phyloP scores from a whole-genome alignment of 225 moss, liverwort and hornwort genomes.

The Straminergon stramineum region DNA sequence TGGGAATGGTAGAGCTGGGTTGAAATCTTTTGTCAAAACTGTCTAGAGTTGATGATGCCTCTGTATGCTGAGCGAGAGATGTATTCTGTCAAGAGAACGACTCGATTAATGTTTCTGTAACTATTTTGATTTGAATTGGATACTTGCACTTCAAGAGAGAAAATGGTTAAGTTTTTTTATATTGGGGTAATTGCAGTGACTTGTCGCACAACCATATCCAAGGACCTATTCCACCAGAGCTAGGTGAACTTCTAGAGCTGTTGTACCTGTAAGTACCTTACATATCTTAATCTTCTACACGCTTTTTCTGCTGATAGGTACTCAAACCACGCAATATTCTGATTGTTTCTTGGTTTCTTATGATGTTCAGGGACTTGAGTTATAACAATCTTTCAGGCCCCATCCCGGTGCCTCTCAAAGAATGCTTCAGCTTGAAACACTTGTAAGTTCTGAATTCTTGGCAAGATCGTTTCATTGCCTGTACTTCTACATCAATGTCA shows the following conservation, averaged over 20 bases:
- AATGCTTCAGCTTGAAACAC: slow-evolving; percentile 58
- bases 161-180: neutral
- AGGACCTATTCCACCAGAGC: slow-evolving; percentile 60
- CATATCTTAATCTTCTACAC: neutral
- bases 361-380: slow-evolving; percentile 43
- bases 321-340: neutral
- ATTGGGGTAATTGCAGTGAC: slow-evolving; percentile 27
- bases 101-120: neutral
- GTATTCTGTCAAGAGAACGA: neutral
- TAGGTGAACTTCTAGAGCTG: slow-evolving; percentile 72
- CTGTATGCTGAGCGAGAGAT: neutral
- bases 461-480: neutral
- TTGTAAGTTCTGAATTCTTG: slow-evolving; percentile 12
- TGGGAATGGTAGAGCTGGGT: neutral
- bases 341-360: neutral
- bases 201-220: slow-evolving; percentile 53
- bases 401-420: slow-evolving; percentile 61
- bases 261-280: slow-evolving; percentile 25
- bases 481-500: neutral
- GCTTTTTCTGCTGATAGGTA: neutral
- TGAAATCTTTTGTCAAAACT: neutral
- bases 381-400: slow-evolving; percentile 71
- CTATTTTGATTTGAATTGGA: neutral
- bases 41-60: neutral
- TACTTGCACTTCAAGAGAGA: neutral